A percentile compares a stretch with the other conserved stretches of the same genome.
Evolutionary conservation across 257 asterid species (phyloP).

Genomic region (Anisodus acutangulus): DNA sequence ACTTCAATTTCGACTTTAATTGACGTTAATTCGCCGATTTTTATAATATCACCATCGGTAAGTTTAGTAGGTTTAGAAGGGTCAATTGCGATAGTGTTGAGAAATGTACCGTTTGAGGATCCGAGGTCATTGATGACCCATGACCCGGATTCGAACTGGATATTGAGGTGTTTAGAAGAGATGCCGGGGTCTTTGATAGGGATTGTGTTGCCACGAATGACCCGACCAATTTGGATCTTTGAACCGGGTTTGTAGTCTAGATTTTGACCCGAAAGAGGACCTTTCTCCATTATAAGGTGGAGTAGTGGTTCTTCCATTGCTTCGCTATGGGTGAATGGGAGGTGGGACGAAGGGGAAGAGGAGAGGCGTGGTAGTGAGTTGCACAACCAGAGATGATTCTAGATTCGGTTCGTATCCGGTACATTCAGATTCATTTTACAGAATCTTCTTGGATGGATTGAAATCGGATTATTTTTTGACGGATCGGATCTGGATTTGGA

Average conservation of each 20-base stretch:
- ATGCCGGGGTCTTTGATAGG: constrained; percentile 73
- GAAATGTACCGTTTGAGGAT: constrained; percentile 73
- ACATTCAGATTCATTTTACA: no score
- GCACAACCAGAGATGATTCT: no score
- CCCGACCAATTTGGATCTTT: constrained; percentile 63
- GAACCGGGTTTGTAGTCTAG: constrained; percentile 47
- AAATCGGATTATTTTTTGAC: no score
- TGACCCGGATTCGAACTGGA: constrained; percentile 38
- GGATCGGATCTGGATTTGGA: no score
- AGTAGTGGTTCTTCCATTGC: constrained; percentile 43
- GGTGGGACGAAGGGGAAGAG: no score
- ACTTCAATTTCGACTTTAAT: constrained; percentile 49
- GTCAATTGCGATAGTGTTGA: constrained; percentile 50
- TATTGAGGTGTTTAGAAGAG: constrained; percentile 69
- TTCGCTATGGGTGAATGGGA: background rate
- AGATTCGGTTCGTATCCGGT: no score
- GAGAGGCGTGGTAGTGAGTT: no score
- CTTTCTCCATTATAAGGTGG: constrained; percentile 58
- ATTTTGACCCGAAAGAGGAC: constrained; percentile 63
- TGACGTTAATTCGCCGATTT: constrained; percentile 72
- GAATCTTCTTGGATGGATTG: no score
- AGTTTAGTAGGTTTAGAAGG: constrained; percentile 43
- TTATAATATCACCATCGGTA: constrained; percentile 54
- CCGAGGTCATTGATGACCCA: constrained; percentile 72
- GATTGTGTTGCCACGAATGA: constrained; percentile 65